A percentile compares a stretch with the other conserved stretches of the same genome.
phyloP scores from a whole-genome alignment of 805 yeast species.

The Starmerella scarabaei region DNA sequence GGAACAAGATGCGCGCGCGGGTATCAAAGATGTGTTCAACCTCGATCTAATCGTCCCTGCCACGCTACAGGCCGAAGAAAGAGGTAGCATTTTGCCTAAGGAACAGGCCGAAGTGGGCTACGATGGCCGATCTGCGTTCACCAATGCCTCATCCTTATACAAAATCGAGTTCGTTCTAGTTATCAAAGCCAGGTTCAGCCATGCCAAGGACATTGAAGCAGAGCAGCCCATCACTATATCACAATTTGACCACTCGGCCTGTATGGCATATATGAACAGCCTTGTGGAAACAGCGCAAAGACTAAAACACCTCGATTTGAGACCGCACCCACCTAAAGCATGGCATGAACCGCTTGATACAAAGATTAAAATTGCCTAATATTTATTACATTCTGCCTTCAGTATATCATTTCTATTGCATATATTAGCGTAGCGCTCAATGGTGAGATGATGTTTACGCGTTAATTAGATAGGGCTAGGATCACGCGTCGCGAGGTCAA shows the following conservation, averaged over 20 bases:
- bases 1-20: constrained; percentile 20
- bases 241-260: constrained; percentile 29
- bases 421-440: no score
- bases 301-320: constrained; percentile 18
- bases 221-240: constrained; percentile 27
- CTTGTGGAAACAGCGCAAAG: constrained; percentile 26
- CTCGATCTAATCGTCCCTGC: constrained; percentile 25
- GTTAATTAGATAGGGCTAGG: no score
- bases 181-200: constrained; percentile 28
- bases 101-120: constrained; percentile 29
- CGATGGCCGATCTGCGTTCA: constrained; percentile 26
- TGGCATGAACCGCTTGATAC: constrained; percentile 16
- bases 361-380: constrained; percentile 3
- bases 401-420: no score
- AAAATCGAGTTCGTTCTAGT: constrained; percentile 25
- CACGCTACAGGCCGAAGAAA: constrained; percentile 14
- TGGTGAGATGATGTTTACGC: no score
- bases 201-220: constrained; percentile 30
- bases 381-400: neutral
- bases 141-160: constrained; percentile 28
- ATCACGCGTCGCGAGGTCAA: no score
- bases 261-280: constrained; percentile 27
- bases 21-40: constrained; percentile 19
- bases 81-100: constrained; percentile 23
- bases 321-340: constrained; percentile 16